Evolutionary conservation across 1,139 yeast species (phyloP), one percentile per base, ranked within the genome.

Genomic region (Cylindricascospora bacillispora): DNA sequence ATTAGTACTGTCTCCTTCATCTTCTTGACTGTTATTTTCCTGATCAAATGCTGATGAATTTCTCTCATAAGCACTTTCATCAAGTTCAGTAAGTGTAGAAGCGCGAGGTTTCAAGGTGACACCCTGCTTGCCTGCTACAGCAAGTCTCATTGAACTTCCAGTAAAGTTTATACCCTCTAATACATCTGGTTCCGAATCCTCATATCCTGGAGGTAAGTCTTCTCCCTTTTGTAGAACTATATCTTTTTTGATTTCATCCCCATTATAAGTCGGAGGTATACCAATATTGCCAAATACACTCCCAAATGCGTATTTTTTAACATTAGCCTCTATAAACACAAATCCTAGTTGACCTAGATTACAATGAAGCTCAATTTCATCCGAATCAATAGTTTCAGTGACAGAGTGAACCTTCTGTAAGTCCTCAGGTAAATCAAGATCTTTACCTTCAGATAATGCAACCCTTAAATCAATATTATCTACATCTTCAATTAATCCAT

Each of bases 251-350:
- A 32, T 69, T 63, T 50, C 56, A 31, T 58, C 62, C 5, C 66
- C 63, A 22, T 73, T 71, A 44, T 78, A 78, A 2, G 80, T 66
- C 0, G 89, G 89, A 1, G 89, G 89, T 2, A 83, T 77, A 3
- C 83, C 83, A 36, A 78, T 64, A 1, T 70, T 65, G 1, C 86
- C 89, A 34, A 62, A 73, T 24, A 71, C 68, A 27, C 80, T 78
- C 16, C 94, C 93, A 43, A 89, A 78, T 3, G 95, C 95, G 65
- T 93, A 82, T 53, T 85, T 86, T 41, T 76, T 72, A 22, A 75
- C 62, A 53, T 89, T 86, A 5, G 95, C 97, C 54, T 89, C 97
- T 35, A 89, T 82, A 63, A 81, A 86, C 2, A 89, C 95, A 57
- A 74, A 89, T 1, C 97, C 98, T 28, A 75, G 60, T 49, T 85